Evolutionary conservation across 2,329 filamentous ascomycete genomes (phyloP), one percentile per base, ranked within the genome.

Genomic region (Fusarium proliferatum): DNA sequence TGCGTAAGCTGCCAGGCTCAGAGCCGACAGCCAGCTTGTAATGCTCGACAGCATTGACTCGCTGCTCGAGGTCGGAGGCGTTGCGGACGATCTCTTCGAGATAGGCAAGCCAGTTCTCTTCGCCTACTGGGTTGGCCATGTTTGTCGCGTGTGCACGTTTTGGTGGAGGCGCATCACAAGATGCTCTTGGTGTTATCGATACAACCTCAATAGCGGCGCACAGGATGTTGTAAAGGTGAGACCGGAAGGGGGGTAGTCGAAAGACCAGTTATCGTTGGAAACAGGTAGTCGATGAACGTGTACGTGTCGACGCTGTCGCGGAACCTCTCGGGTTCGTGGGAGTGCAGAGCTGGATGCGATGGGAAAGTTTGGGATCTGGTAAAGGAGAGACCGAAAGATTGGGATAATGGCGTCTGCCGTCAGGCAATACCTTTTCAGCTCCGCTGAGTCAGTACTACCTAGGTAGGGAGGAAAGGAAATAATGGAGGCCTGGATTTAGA

Each of bases 101-200:
- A 82, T 93, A 93, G 76, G 93, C 92, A 75, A 93, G 82, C 93
- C 93, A 96, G 80, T 88, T 88, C 66, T 93, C 90, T 84, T 96
- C 93, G 77, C 93, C 93, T 74, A 94, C 86, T 51, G 92, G 91
- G 61, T 81, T 85, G 77, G 83, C 84, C 86, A 88, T 88, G 67
- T 71, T 84, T 55, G 67, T 77, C 49, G 72, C 68, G 67, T 59
- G 66, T 61, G 69, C 45, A 64, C 64, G 61, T 69, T 63, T 58
- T 51, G 23, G 61, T 51, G 61, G 64, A 53, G 43, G 73, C 69
- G 76, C 78, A 80, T 80, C 68, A 76, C 76, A 79, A 63, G 46
- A 53, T 51, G 58, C 49, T 68, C 46, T 30, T 43, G 28, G 53
- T 57, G 52, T 28, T 42, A 45, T 57, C 49, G 43, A 42, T 42